These are phyloP conservation scores for Verticillium zaregamsianum DNA, from an alignment of 2,329 filamentous ascomycete species.

Conservation along the genomic window DNA sequence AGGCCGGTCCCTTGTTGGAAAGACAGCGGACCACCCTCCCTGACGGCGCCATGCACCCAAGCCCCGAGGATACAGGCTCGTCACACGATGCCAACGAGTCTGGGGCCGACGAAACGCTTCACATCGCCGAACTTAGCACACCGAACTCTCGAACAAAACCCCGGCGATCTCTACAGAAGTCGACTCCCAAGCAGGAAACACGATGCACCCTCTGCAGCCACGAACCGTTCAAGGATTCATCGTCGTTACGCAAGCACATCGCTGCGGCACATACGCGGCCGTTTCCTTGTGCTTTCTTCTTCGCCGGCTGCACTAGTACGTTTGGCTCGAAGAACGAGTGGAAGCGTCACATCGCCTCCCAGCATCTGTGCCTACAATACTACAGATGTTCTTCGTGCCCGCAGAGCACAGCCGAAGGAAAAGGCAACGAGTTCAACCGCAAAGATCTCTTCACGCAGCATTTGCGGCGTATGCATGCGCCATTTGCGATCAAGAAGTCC, in stretches of 20 bases:
- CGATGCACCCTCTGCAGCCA: slow-evolving; percentile 59
- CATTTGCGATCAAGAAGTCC: slow-evolving; percentile 58
- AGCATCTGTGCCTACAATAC: slow-evolving; percentile 71
- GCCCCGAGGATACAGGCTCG: slow-evolving; percentile 36
- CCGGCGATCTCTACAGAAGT: slow-evolving; percentile 43
- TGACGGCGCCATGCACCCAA: slow-evolving; percentile 28
- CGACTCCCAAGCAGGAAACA: slow-evolving; percentile 53
- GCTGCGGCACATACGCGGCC: slow-evolving; percentile 66
- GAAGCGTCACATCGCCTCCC: slow-evolving; percentile 90
- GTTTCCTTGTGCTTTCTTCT: slow-evolving; percentile 82
- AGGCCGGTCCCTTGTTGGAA: slow-evolving; percentile 18
- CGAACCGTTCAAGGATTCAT: slow-evolving; percentile 63
- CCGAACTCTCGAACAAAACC: slow-evolving; percentile 35
- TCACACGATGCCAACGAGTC: slow-evolving; percentile 35
- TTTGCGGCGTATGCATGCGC: slow-evolving; percentile 86
- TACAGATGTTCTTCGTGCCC: slow-evolving; percentile 62
- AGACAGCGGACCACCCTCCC: slow-evolving; percentile 34
- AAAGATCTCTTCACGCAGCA: slow-evolving; percentile 97
- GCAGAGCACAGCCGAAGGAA: slow-evolving; percentile 48
- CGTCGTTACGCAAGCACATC: slow-evolving; percentile 62
- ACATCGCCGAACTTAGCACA: slow-evolving; percentile 26
- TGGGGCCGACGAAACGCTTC: slow-evolving; percentile 33
- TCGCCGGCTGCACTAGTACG: slow-evolving; percentile 76
- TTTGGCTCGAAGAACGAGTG: slow-evolving; percentile 96
- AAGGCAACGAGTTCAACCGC: slow-evolving; percentile 76